phyloP scores from a whole-genome alignment of 2,329 filamentous ascomycete genomes.

The Tolypocladium ovalisporum region DNA sequence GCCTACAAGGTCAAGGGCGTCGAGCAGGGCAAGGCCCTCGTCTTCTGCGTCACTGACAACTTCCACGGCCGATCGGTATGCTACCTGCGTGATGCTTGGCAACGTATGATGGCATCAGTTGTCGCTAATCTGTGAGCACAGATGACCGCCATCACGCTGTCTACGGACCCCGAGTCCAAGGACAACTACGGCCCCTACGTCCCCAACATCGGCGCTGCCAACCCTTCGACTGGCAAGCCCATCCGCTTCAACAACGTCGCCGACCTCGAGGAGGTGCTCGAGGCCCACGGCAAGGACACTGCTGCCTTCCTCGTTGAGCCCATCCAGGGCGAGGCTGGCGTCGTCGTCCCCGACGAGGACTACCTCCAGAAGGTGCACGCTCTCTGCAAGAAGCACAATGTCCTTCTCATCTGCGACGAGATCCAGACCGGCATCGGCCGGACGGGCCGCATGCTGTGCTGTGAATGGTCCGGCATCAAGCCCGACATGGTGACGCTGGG shows the following conservation, averaged over 20 bases:
- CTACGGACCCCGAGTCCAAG: conserved; percentile 86
- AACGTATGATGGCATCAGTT: no score
- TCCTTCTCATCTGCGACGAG: conserved; percentile 93
- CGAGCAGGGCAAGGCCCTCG: conserved; percentile 68
- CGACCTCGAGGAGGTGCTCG: conserved; percentile 69
- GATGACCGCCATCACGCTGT: conserved; percentile 94
- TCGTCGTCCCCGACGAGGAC: conserved; percentile 84
- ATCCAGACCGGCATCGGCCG: conserved; percentile 97
- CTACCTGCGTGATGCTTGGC: conserved; percentile 5
- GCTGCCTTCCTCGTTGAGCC: conserved; percentile 93
- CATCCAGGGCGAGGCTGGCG: conserved; percentile 94
- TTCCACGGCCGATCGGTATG: conserved; percentile 91
- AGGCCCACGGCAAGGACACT: conserved; percentile 71
- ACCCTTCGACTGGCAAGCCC: conserved; percentile 61
- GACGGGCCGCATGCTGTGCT: conserved; percentile 87
- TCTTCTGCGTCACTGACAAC: conserved; percentile 81
- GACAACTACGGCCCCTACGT: conserved; percentile 97
- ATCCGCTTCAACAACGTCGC: conserved; percentile 81
- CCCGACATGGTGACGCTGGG: conserved; percentile 90
- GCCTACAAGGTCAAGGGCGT: conserved; percentile 95
- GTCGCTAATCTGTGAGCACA: conserved; percentile 19
- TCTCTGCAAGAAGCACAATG: conserved; percentile 90
- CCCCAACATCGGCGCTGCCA: conserved; percentile 69
- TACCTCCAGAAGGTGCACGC: conserved; percentile 73
- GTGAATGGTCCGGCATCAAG: conserved; percentile 90